Percentiles rank a stretch among this genome's conserved stretches.
Conservation (phyloP, 139 green algal species). For the Auxenochlorella pyrenoidosa region DNA sequence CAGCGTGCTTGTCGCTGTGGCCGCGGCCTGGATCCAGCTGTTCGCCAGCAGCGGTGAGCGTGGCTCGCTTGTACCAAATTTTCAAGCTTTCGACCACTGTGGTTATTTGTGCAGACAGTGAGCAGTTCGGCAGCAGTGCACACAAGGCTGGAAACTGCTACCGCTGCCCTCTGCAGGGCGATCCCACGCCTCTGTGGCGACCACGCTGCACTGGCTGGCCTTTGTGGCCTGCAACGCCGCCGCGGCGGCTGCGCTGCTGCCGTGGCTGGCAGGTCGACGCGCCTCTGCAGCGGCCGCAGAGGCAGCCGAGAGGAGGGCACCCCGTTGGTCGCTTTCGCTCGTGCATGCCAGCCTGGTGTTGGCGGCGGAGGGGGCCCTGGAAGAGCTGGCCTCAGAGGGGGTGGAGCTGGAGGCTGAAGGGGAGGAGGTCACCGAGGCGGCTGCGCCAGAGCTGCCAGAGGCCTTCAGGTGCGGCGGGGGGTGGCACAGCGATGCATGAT, state of each 20-base stretch:
- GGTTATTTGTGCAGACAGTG: too few species aligned
- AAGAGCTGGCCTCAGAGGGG: not conserved
- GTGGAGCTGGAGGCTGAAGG: not conserved
- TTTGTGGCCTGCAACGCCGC: not conserved
- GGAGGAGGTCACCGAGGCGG: not conserved
- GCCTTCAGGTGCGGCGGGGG: not conserved
- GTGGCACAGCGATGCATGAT: not conserved
- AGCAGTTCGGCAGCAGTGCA: too few species aligned
- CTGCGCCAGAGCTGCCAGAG: not conserved
- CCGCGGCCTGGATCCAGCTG: constrained; percentile 5
- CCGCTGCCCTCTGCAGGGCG: too few species aligned
- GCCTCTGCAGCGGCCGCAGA: not conserved
- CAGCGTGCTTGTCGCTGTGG: not conserved
- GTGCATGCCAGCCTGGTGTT: constrained; percentile 16
- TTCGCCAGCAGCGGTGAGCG: not conserved
- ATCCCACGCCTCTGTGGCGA: too few species aligned
- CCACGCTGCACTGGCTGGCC: not conserved
- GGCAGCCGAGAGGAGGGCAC: not conserved
- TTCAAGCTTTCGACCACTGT: too few species aligned
- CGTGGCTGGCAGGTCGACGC: not conserved
- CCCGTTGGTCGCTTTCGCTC: not conserved
- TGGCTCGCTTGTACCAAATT: not conserved
- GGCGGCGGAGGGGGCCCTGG: not conserved
- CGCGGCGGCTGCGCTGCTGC: not conserved
- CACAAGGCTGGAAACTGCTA: too few species aligned